phyloP scores from a whole-genome alignment of 2,329 filamentous ascomycete genomes.

The Cladosporium cucumerinum region DNA sequence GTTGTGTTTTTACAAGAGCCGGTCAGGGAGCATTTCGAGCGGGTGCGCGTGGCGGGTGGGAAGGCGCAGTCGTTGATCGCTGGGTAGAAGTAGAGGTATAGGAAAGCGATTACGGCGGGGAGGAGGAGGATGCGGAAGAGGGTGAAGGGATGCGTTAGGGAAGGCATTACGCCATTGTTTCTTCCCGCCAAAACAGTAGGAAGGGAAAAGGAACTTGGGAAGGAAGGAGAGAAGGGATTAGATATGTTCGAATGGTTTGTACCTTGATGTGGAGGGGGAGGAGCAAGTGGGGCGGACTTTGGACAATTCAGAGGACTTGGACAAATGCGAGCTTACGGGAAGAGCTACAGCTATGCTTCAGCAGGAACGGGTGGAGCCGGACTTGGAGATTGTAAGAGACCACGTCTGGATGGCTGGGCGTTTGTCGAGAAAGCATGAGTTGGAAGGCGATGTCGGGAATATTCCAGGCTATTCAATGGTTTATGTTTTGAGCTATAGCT shows the following conservation, averaged over 20 bases:
- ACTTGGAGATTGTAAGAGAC: neutral
- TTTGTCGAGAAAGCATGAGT: neutral
- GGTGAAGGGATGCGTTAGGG: slow-evolving; percentile 46
- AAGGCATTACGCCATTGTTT: slow-evolving; percentile 42
- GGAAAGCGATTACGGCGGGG: slow-evolving; percentile 64
- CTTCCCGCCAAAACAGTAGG: too few relatives aligned
- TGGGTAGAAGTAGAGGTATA: slow-evolving; percentile 87
- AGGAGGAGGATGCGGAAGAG: slow-evolving; percentile 55
- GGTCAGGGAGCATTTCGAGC: neutral
- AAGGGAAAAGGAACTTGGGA: neutral
- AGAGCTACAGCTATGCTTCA: neutral
- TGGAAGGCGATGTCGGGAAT: neutral
- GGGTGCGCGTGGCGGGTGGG: slow-evolving; percentile 43
- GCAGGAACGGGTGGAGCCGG: neutral
- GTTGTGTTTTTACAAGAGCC: slow-evolving; percentile 5
- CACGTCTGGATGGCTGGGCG: neutral
- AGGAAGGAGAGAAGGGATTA: neutral
- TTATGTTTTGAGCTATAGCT: neutral
- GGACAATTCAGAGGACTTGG: neutral
- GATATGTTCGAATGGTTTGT: neutral
- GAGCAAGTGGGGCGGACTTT: neutral
- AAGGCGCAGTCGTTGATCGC: slow-evolving; percentile 77
- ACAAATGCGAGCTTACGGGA: neutral
- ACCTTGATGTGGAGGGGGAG: neutral
- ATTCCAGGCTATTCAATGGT: neutral